Base-by-base conservation (phyloP, 2,329 filamentous ascomycete species). In the Fusarium aywerte region DNA sequence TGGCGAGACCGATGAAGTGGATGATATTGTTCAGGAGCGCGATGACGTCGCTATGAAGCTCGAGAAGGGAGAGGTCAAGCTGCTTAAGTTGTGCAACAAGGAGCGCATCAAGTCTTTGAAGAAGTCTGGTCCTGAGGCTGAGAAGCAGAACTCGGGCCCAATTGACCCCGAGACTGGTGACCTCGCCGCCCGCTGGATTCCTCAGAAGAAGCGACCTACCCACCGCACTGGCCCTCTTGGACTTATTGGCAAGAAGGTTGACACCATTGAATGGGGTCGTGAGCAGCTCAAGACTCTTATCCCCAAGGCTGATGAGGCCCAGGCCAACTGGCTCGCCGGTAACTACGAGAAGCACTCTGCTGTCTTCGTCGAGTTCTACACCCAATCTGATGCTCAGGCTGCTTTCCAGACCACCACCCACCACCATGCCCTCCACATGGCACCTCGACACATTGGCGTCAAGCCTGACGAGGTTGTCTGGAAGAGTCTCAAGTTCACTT, bases 361-460 rank as follows among this genome's bases (percentile, higher is more conserved):
- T 4, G 90, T 96, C n/a, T 98, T 99, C 73, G 92, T 99, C 67
- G 94, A 98, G 75, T 99, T 97, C 75, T 85, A 87, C 66, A 89
- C 87, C 5, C 92, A 97, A 75, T 86, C 89, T 23, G 92, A 92
- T 62, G 96, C 96, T 10, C 95, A 99, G 77, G 83, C 85, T 58
- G 94, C 95, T 23, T 97, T 86, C 78, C 94, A 97, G 78, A 90
- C 88, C 20, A 83, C 96, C 27, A 87, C 92, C 8, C 92, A 96
- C 79, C 92, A 96, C 76, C 87, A 92, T 55, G 89, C 91, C 27
- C 82, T 95, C 39, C 91, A 93, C 77, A 93, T 97, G 90, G 87
- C 90, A 21, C 93, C 93, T 45, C 89, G 93, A 29, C 93, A 90
- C 74, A 94, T 95, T 56, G 93, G 93, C 43, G 84, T 97, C 51